These are phyloP conservation scores for Zhuliangozyma blackwelliae DNA, from an alignment of 1,139 yeast genomes.

Conservation along the genomic window DNA sequence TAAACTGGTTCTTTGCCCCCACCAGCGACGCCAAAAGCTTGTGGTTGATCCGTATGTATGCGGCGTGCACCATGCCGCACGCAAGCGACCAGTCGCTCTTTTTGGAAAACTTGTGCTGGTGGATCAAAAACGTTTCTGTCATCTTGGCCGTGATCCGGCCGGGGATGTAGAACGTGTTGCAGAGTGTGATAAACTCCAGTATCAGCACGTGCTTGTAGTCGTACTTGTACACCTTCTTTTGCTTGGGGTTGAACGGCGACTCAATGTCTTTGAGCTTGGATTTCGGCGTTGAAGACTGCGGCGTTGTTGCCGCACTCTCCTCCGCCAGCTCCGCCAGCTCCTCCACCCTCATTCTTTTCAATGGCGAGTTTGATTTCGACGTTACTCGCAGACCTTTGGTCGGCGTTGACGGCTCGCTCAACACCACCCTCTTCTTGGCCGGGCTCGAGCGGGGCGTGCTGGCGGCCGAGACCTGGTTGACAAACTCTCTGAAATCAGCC, in stretches of 20 bases:
- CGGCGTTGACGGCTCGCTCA: conserved; percentile 6
- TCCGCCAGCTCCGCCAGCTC: conserved; percentile 1
- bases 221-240: conserved; percentile 14
- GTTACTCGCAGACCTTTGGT: conserved; percentile 3
- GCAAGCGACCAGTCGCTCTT: conserved; percentile 66
- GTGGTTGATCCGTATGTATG: conserved; percentile 53
- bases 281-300: neutral
- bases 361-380: conserved; percentile 9
- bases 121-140: conserved; percentile 46
- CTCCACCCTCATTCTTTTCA: conserved; percentile 7
- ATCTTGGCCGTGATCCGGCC: conserved; percentile 46
- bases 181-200: conserved; percentile 52
- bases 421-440: conserved; percentile 5
- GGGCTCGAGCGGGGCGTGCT: conserved; percentile 27
- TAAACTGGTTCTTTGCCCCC: conserved; percentile 45
- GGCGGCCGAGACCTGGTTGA: conserved; percentile 27
- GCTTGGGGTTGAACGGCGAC: conserved; percentile 32
- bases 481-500: conserved; percentile 38
- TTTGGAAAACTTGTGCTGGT: conserved; percentile 46
- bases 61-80: conserved; percentile 61
- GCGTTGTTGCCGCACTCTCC: neutral
- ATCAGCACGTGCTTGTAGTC: conserved; percentile 31
- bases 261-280: conserved; percentile 16
- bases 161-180: conserved; percentile 63
- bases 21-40: conserved; percentile 39